Conservation (phyloP, 257 asterid genomes). For the Nicotiana attenuata region DNA sequence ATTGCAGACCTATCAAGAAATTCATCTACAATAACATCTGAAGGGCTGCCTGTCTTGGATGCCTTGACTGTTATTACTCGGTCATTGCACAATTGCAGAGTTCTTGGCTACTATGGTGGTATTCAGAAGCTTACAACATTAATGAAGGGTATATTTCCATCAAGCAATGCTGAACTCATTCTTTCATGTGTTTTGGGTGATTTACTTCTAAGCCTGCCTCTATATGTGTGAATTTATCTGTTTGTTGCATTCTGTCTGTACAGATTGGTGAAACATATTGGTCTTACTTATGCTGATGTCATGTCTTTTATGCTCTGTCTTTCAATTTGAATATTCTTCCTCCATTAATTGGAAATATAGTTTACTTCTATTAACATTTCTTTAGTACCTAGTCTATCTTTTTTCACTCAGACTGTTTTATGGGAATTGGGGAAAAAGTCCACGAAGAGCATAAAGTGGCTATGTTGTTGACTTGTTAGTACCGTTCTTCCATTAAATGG, state of each 20-base stretch:
- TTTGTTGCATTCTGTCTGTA: not conserved
- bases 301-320: not conserved
- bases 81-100: slow-evolving; percentile 90
- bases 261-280: not conserved
- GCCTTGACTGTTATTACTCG: slow-evolving; percentile 65
- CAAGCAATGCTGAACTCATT: slow-evolving; percentile 1
- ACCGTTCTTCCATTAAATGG: not conserved
- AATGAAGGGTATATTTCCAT: slow-evolving; percentile 63
- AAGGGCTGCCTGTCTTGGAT: slow-evolving; percentile 75
- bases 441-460: not conserved
- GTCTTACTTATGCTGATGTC: not conserved
- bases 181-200: slow-evolving; percentile 5
- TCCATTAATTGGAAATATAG: not conserved
- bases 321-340: slow-evolving; percentile 1
- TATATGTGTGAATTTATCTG: not conserved
- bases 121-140: slow-evolving; percentile 87
- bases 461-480: not conserved
- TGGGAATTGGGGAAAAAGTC: not conserved
- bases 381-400: not conserved
- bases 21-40: slow-evolving; percentile 42
- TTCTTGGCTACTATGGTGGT: slow-evolving; percentile 74
- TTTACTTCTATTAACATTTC: not conserved
- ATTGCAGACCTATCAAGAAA: slow-evolving; percentile 48
- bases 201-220: slow-evolving; percentile 6
- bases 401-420: not conserved